Base-by-base conservation (phyloP, 495 filamentous ascomycete genomes). In the Chlorociboria aeruginascens region DNA sequence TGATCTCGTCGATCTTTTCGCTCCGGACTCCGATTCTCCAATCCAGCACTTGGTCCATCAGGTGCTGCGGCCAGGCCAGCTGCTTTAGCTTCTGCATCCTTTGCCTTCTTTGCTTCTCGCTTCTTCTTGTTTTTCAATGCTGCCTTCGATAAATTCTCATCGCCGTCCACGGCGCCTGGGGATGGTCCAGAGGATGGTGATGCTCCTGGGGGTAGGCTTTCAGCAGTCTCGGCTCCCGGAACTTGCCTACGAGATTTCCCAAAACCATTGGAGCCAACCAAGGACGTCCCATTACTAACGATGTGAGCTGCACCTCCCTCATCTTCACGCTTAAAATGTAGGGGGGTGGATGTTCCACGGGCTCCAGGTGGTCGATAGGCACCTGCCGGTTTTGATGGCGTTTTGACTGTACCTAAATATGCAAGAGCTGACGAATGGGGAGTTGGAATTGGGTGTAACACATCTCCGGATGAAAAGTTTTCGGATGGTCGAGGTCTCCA, bases 121-220 rank as follows among this genome's bases (percentile, higher is more conserved):
- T 98, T 98, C 77, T 96, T 97, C 79, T 96, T 96, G 70, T 97
- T 98, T 71, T 96, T 95, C 44, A 89, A 66, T 0, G 89, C 92
- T 12, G 88, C 74, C 66, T 89, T 95, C 51, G 85, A 89, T 36
- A 93, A 65, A 52, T 71, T 81, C 49, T 83, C 85, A 42, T 83
- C 73, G 17, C 73, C 77, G 30, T 82, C 79, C 34, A 68, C 81
- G 30, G 80, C 78, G 45, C 78, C 78, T 45, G 81, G 68, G 36
- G 66, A 75, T 43, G 81, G 69, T 8, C 45, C 45, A 35, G 17
- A 49, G 35, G 76, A 77, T n/a, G 78, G 68, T 29, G 80, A 78
- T 8, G 89, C 86, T 8, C 90, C 90, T 8, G 89, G 90, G 2
- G 54, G 54, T 10, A 53, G 25, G 30, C 48, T 53, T n/a, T 68